phyloP scores from a whole-genome alignment of 192 early-diverging fungal species.

The Thamnidium elegans region DNA sequence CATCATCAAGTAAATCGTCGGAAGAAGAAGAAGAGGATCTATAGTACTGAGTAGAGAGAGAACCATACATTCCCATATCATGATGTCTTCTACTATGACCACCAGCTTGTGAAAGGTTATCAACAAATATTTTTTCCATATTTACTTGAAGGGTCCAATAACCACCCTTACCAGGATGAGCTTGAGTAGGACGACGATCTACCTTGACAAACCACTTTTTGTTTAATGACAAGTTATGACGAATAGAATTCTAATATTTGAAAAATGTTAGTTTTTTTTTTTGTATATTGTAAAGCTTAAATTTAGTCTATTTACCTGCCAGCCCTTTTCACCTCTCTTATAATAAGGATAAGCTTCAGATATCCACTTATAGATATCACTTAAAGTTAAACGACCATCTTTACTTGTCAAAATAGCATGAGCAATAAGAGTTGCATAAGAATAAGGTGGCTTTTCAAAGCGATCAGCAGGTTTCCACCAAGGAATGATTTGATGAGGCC shows the following conservation, averaged over 20 bases:
- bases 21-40: background rate
- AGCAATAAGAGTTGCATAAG: constrained; percentile 79
- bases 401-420: constrained; percentile 71
- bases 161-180: constrained; percentile 65
- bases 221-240: constrained; percentile 87
- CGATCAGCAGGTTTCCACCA: constrained; percentile 29
- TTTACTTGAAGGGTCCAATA: constrained; percentile 55
- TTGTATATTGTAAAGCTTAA: too few species aligned
- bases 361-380: constrained; percentile 85
- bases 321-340: constrained; percentile 61
- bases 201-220: constrained; percentile 69
- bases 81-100: constrained; percentile 25
- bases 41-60: background rate
- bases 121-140: constrained; percentile 28
- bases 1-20: background rate
- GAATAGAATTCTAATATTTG: constrained; percentile 71
- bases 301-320: too few species aligned
- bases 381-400: constrained; percentile 64
- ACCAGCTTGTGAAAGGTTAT: constrained; percentile 31
- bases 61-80: constrained; percentile 16
- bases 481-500: constrained; percentile 20
- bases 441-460: constrained; percentile 61
- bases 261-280: too few species aligned
- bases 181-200: constrained; percentile 57
- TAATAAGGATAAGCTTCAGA: constrained; percentile 68